A percentile compares a stretch with the other conserved stretches of the same genome.
These are phyloP conservation scores for Fraxinus anomala DNA, from an alignment of 257 asterid genomes.

Conservation along the genomic window DNA sequence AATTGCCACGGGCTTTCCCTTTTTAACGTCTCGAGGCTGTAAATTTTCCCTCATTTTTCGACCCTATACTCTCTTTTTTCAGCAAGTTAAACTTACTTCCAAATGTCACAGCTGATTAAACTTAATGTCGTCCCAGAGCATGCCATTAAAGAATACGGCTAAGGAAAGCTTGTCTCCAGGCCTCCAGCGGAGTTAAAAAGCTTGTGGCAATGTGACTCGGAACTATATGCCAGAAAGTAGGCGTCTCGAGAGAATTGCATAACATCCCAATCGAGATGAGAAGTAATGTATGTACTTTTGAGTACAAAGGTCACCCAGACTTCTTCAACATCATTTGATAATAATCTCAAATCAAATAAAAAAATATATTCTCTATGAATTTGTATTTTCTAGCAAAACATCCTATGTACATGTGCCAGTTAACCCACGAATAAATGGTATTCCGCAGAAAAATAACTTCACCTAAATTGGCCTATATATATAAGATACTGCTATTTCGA, in stretches of 20 bases:
- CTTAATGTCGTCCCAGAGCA: too few relatives aligned
- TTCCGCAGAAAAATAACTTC: conserved; percentile 13
- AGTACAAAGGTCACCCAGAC: background rate
- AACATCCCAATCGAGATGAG: background rate
- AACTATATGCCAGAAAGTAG: too few relatives aligned
- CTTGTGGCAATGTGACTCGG: too few relatives aligned
- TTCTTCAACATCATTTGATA: background rate
- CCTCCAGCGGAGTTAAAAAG: too few relatives aligned
- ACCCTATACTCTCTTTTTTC: too few relatives aligned
- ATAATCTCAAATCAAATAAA: background rate
- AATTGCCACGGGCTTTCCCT: too few relatives aligned
- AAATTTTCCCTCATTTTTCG: too few relatives aligned
- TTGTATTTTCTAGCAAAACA: conserved; percentile 19
- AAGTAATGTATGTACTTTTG: background rate
- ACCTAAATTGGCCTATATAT: conserved; percentile 12
- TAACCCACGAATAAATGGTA: conserved; percentile 1
- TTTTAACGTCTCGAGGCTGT: too few relatives aligned
- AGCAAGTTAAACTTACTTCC: too few relatives aligned
- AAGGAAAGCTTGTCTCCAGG: too few relatives aligned
- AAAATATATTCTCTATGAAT: background rate
- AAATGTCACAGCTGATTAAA: too few relatives aligned
- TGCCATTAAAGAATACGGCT: too few relatives aligned
- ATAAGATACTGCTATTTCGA: background rate
- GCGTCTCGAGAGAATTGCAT: background rate
- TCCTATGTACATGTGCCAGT: conserved; percentile 14